Percentiles rank a stretch among this genome's conserved stretches.
Evolutionary conservation across 2,329 filamentous ascomycete species (phyloP).

Genomic region (Aspergillus piperis): DNA sequence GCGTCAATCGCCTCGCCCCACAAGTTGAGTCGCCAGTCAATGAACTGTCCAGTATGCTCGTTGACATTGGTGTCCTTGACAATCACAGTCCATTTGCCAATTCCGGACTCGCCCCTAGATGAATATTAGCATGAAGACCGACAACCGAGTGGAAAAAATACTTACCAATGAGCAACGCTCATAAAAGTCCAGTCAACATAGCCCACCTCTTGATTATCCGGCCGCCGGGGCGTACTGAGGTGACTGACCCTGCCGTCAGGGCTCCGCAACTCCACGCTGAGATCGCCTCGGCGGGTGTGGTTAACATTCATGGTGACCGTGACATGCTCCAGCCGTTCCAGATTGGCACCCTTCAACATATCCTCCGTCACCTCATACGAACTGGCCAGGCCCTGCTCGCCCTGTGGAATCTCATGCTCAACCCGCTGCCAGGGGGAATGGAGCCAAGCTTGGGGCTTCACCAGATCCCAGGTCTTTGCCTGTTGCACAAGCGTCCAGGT

Average conservation of each 20-base stretch:
- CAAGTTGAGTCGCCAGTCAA: constrained; percentile 90
- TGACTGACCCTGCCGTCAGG: constrained; percentile 80
- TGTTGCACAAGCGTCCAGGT: constrained; percentile 80
- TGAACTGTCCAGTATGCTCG: constrained; percentile 72
- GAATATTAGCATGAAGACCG: constrained; percentile 11
- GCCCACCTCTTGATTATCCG: constrained; percentile 67
- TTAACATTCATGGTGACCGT: constrained; percentile 97
- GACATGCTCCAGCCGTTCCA: constrained; percentile 87
- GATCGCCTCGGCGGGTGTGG: constrained; percentile 81
- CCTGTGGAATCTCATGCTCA: constrained; percentile 81
- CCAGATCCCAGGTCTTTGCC: constrained; percentile 80
- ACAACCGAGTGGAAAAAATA: constrained; percentile 13
- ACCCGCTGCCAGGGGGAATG: constrained; percentile 94
- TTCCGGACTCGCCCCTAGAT: constrained; percentile 77
- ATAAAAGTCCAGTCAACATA: constrained; percentile 99
- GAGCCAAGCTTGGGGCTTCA: constrained; percentile 95
- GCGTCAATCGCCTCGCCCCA: constrained; percentile 88
- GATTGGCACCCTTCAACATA: constrained; percentile 78
- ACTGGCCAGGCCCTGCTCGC: constrained; percentile 74
- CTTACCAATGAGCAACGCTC: constrained; percentile 93
- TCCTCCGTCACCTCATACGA: constrained; percentile 79
- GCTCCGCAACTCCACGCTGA: constrained; percentile 89
- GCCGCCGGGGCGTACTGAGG: constrained; percentile 71
- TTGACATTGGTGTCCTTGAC: constrained; percentile 84
- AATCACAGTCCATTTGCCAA: constrained; percentile 88